Base-by-base conservation (phyloP, 73 alveolate genomes). In the Paramecium pentaurelia region DNA sequence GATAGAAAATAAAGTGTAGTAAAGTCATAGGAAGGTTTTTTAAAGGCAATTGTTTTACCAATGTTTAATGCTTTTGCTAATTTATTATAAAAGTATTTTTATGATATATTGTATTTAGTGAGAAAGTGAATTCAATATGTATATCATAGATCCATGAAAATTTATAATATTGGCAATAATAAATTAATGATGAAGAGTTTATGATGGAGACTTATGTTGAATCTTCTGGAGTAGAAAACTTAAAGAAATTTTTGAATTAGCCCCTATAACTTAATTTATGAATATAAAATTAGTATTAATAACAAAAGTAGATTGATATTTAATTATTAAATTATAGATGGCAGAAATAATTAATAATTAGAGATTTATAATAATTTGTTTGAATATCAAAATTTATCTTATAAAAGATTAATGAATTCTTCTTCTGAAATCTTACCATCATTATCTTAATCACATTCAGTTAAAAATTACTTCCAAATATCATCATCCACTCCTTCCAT, bases 401-500 rank as follows among this genome's bases (percentile, higher is more conserved):
- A 18, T 12, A 89, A 45, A 0, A 89, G 37, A 45, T 89, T 85
- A 6, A 89, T 71, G 18, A 89, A 89, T 45, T 89, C 94, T 30
- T 71, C 77, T 71, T 89, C 92, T 60, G 94, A 89, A 12, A 89
- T 89, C 37, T 47, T 89, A 25, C 94, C 94, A 73, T 89, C 94
- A 22, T 89, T 71, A 89, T 89, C 88, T 47, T 77, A 14, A 71
- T 89, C 94, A 45, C 94, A 89, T 47, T 89, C 94, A 18, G 47
- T 86, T 37, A 89, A 47, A n/a, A 89, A 71, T 32, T 89, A 25
- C 38, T 71, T 89, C 94, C 94, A 89, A 60, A 89, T 71, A 12
- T 89, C 90, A 47, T 89, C 94, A 27, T 77, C 92, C 11, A 89
- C 88, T 40, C 88, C 94, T n/a, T 83, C 94, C 85, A 92, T 59